A percentile compares a stretch with the other conserved stretches of the same genome.
Conservation (phyloP, 2,329 filamentous ascomycete genomes). For the Cytospora schulzeri region DNA sequence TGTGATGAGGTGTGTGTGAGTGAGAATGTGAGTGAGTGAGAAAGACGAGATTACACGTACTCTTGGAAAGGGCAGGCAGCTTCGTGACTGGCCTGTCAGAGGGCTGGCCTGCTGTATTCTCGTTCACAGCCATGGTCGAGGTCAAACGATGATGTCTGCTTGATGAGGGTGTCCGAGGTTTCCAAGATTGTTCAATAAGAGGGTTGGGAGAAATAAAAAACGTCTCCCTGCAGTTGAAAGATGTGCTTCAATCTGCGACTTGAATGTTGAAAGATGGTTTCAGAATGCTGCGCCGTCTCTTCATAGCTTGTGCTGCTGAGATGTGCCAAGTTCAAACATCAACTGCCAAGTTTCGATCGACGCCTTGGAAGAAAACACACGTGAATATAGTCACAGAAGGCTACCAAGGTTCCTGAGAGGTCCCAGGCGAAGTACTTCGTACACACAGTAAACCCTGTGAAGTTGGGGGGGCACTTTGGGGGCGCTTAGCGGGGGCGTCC, state of each 20-base stretch:
- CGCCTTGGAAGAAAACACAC: background rate
- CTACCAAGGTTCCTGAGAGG: background rate
- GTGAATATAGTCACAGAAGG: background rate
- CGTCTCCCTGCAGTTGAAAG: background rate
- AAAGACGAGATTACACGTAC: conserved; percentile 22
- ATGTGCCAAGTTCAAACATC: background rate
- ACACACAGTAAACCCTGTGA: no score
- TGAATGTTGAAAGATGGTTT: background rate
- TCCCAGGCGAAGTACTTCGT: background rate
- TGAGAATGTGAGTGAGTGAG: background rate
- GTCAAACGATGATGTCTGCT: background rate
- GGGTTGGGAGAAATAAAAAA: background rate
- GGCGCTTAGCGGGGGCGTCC: background rate
- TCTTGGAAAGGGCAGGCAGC: conserved; percentile 39
- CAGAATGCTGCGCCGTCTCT: conserved; percentile 1
- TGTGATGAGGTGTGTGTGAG: background rate
- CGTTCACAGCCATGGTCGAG: background rate
- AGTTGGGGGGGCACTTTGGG: background rate
- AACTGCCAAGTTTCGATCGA: background rate
- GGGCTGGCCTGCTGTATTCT: conserved; percentile 8
- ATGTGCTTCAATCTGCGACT: background rate
- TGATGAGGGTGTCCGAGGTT: no score
- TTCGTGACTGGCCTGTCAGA: conserved; percentile 36
- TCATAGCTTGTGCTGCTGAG: conserved; percentile 6
- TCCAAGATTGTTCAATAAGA: background rate